Evolutionary conservation across 352 stramenopile genomes (phyloP).

Genomic region (Plasmopara viticola): DNA sequence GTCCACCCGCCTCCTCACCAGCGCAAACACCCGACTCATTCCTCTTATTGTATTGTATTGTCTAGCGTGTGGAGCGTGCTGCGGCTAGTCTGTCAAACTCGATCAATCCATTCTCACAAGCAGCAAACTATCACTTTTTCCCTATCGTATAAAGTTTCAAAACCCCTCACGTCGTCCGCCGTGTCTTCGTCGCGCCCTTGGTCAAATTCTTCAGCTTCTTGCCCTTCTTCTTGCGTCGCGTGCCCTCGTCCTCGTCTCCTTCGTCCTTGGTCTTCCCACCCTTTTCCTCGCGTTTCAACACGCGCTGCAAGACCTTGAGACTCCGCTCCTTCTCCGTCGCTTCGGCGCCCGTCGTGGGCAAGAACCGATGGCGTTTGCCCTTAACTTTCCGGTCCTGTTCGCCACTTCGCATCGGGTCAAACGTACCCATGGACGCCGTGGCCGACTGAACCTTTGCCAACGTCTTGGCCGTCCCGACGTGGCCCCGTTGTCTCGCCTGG

Average conservation of each 20-base stretch:
- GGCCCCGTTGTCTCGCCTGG: slow-evolving; percentile 83
- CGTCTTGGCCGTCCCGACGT: slow-evolving; percentile 83
- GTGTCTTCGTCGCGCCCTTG: slow-evolving; percentile 64
- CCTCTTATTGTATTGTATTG: slow-evolving; percentile 1
- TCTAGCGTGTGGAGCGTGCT: slow-evolving; percentile 53
- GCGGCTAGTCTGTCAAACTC: slow-evolving; percentile 19
- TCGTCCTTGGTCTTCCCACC: slow-evolving; percentile 63
- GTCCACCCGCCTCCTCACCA: neutral
- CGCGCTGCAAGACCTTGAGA: slow-evolving; percentile 70
- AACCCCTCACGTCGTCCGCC: slow-evolving; percentile 41
- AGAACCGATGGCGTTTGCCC: slow-evolving; percentile 80
- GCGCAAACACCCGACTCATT: neutral
- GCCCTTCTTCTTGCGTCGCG: slow-evolving; percentile 57
- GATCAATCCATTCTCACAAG: too few relatives aligned
- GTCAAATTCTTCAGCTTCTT: slow-evolving; percentile 70
- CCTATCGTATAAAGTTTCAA: too few relatives aligned
- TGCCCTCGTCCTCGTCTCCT: slow-evolving; percentile 45
- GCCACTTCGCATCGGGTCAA: slow-evolving; percentile 90
- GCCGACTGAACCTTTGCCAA: slow-evolving; percentile 89
- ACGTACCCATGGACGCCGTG: slow-evolving; percentile 92
- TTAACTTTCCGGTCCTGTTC: slow-evolving; percentile 87
- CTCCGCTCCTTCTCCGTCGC: slow-evolving; percentile 75
- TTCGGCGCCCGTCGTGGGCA: slow-evolving; percentile 64
- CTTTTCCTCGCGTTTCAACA: slow-evolving; percentile 73
- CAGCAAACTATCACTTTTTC: too few relatives aligned